Evolutionary conservation across 2,329 filamentous ascomycete genomes (phyloP).

Genomic region (Trichoderma atroviride): DNA sequence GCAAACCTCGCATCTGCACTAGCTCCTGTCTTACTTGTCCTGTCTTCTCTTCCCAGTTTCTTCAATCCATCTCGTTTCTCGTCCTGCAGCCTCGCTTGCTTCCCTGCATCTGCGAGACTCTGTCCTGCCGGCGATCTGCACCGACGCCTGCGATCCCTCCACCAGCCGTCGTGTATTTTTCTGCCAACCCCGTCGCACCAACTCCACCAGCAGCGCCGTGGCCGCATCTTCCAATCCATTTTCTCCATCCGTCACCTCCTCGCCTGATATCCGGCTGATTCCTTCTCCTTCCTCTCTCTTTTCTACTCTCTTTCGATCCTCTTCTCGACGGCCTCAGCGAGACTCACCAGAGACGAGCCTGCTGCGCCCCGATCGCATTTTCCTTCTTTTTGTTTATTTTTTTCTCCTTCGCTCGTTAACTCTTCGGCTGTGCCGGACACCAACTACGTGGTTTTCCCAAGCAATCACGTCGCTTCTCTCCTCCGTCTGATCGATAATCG

Average conservation of each 20-base stretch:
- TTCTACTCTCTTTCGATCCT: conserved; percentile 1
- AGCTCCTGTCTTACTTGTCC: not conserved
- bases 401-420: conserved; percentile 18
- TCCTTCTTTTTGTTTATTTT: conserved; percentile 3
- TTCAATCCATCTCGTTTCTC: not conserved
- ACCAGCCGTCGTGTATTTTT: conserved; percentile 13
- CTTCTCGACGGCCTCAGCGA: conserved; percentile 7
- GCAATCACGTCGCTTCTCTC: conserved; percentile 1
- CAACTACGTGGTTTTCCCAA: conserved; percentile 5
- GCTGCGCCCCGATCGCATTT: conserved; percentile 5
- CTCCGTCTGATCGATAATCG: conserved; percentile 14
- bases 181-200: conserved; percentile 18
- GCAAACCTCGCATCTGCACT: not conserved
- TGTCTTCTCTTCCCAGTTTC: not conserved
- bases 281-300: not conserved
- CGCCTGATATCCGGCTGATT: conserved; percentile 5
- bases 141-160: conserved; percentile 19
- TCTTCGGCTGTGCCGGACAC: conserved; percentile 26
- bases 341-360: not conserved
- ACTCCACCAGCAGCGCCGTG: conserved; percentile 18
- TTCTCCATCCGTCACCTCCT: conserved; percentile 18
- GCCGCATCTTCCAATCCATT: conserved; percentile 14
- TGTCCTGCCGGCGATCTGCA: conserved; percentile 20
- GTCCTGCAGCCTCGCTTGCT: not conserved
- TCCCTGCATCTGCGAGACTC: conserved; percentile 4